Percentiles rank a stretch among this genome's conserved stretches.
phyloP scores from a whole-genome alignment of 208 protist genomes.

The Leishmania tarentolae region DNA sequence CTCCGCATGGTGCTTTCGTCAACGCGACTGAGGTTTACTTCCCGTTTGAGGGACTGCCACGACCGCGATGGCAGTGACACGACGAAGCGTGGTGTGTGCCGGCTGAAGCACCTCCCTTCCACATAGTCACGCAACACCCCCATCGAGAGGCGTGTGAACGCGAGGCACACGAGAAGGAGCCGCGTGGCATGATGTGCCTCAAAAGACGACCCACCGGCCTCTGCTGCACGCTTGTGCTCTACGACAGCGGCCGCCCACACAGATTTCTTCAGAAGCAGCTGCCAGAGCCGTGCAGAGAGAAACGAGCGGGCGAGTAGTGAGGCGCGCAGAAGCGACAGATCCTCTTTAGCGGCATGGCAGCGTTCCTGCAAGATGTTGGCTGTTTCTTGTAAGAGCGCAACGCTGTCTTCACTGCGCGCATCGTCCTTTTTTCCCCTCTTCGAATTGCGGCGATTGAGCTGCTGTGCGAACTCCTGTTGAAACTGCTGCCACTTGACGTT shows the following conservation, averaged over 20 bases:
- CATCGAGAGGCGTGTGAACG: slow-evolving; percentile 47
- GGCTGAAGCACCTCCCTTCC: slow-evolving; percentile 50
- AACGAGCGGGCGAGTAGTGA: slow-evolving; percentile 69
- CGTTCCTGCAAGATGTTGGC: slow-evolving; percentile 22
- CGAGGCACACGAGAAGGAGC: slow-evolving; percentile 44
- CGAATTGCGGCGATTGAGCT: slow-evolving; percentile 3
- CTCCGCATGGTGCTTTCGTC: background rate
- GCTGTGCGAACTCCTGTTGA: slow-evolving; percentile 18
- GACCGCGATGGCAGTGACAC: slow-evolving; percentile 71
- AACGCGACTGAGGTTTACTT: background rate
- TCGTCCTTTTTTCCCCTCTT: background rate
- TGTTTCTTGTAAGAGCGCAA: slow-evolving; percentile 16
- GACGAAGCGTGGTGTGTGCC: slow-evolving; percentile 74
- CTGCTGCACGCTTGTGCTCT: slow-evolving; percentile 21
- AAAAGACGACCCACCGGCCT: background rate
- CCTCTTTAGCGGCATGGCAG: slow-evolving; percentile 17
- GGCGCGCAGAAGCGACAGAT: slow-evolving; percentile 32
- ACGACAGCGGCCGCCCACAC: slow-evolving; percentile 53
- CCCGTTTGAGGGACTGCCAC: slow-evolving; percentile 10
- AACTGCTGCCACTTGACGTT: slow-evolving; percentile 17
- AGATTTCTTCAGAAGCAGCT: slow-evolving; percentile 49
- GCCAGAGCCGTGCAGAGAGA: slow-evolving; percentile 72
- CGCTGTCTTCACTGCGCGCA: slow-evolving; percentile 1
- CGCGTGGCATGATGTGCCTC: background rate
- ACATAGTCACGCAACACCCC: slow-evolving; percentile 68